Percentiles rank a stretch among this genome's conserved stretches.
phyloP scores from a whole-genome alignment of 2,329 filamentous ascomycete species.

The Zalaria obscura region DNA sequence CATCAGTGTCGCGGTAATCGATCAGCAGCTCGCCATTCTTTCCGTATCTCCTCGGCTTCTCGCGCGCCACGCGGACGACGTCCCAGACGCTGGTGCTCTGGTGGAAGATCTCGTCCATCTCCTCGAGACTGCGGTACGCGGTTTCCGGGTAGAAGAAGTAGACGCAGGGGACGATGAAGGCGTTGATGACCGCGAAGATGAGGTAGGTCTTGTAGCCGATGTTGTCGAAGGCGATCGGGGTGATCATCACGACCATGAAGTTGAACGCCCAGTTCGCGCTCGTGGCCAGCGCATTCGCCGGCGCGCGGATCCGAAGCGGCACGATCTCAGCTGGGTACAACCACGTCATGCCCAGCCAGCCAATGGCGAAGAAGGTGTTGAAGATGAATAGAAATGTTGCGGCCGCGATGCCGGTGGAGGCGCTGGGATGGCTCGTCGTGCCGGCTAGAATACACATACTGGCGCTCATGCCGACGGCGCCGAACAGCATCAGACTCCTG shows the following conservation, averaged over 20 bases:
- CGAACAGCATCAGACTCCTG: constrained; percentile 58
- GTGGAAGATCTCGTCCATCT: constrained; percentile 52
- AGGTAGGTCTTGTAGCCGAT: constrained; percentile 49
- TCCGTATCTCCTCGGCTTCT: constrained; percentile 42
- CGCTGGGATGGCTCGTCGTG: constrained; percentile 8
- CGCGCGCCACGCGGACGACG: constrained; percentile 35
- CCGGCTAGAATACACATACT: constrained; percentile 18
- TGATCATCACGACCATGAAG: constrained; percentile 43
- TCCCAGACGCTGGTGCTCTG: constrained; percentile 34
- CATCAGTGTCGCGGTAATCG: constrained; percentile 29
- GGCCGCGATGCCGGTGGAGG: constrained; percentile 6
- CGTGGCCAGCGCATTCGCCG: constrained; percentile 19
- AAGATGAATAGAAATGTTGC: constrained; percentile 31
- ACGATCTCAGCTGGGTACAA: constrained; percentile 11
- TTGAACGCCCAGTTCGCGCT: constrained; percentile 34
- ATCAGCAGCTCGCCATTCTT: constrained; percentile 44
- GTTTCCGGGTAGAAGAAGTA: constrained; percentile 37
- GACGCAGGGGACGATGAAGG: constrained; percentile 34
- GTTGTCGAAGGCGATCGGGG: constrained; percentile 41
- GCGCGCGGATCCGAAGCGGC: constrained; percentile 10
- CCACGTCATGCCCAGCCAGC: constrained; percentile 37
- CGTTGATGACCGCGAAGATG: constrained; percentile 48
- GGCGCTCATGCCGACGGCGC: constrained; percentile 35
- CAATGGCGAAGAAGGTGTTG: constrained; percentile 35
- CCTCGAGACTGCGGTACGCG: constrained; percentile 47